phyloP scores from a whole-genome alignment of 1,284 basidiomycete genomes.

The Cryptococcus wingfieldii region DNA sequence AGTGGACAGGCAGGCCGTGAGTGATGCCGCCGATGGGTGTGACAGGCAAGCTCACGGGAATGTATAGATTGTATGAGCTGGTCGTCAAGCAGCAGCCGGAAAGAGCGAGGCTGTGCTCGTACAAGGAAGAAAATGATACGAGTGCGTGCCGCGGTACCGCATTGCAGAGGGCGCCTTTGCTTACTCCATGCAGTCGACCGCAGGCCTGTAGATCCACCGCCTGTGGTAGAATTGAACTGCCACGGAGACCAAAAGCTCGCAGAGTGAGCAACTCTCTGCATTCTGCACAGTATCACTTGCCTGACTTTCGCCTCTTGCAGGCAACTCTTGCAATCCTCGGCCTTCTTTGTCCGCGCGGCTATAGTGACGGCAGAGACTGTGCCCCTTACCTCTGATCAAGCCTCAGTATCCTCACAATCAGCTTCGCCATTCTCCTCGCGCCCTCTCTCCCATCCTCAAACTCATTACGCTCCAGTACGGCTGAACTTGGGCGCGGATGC shows the following conservation, averaged over 20 bases:
- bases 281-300: background rate
- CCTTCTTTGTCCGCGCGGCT: slow-evolving; percentile 39
- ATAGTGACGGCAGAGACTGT: slow-evolving; percentile 16
- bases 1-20: background rate
- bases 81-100: slow-evolving; percentile 47
- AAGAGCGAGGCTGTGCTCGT: slow-evolving; percentile 47
- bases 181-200: slow-evolving; percentile 35
- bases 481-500: slow-evolving; percentile 45
- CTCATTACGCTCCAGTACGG: slow-evolving; percentile 36
- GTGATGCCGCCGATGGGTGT: background rate
- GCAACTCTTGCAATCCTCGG: slow-evolving; percentile 32
- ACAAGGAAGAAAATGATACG: slow-evolving; percentile 51
- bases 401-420: background rate
- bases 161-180: background rate
- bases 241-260: slow-evolving; percentile 11
- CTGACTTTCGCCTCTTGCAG: slow-evolving; percentile 9
- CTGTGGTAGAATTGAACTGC: slow-evolving; percentile 41
- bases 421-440: slow-evolving; percentile 7
- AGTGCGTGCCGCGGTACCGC: slow-evolving; percentile 23
- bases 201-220: slow-evolving; percentile 49
- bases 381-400: background rate
- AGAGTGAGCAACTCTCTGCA: slow-evolving; percentile 5
- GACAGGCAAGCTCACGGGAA: background rate
- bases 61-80: slow-evolving; percentile 7
- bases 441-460: background rate